These are phyloP conservation scores for Bruguiera gymnorhiza DNA, from an alignment of 345 rosid species.

Conservation along the genomic window DNA sequence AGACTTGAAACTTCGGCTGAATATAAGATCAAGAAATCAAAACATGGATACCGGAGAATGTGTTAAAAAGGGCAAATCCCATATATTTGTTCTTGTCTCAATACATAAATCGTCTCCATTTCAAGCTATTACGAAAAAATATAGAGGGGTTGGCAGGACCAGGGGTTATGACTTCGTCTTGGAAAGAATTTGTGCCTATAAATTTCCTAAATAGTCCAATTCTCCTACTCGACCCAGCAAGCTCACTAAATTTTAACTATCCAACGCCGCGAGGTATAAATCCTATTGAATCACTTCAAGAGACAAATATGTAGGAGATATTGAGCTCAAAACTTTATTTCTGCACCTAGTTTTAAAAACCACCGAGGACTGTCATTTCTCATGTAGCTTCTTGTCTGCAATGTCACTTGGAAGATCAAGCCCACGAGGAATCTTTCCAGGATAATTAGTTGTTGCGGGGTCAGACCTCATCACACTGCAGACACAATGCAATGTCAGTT, in stretches of 20 bases:
- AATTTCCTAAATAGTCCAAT: neutral
- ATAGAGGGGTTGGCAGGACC: neutral
- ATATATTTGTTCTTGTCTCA: neutral
- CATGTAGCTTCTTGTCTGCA: conserved; percentile 28
- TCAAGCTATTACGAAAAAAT: neutral
- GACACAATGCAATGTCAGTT: neutral
- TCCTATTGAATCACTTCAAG: neutral
- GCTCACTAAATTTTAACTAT: neutral
- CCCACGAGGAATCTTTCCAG: conserved; percentile 52
- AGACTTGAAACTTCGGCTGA: no score
- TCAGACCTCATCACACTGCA: conserved; percentile 48
- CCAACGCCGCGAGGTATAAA: neutral
- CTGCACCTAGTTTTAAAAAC: neutral
- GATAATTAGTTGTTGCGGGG: conserved; percentile 45
- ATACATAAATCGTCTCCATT: neutral
- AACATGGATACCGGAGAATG: no score
- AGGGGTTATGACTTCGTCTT: neutral
- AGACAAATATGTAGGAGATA: no score
- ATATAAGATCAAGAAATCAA: no score
- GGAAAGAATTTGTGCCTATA: neutral
- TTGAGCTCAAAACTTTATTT: neutral
- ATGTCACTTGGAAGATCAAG: conserved; percentile 57
- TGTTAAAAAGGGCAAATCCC: neutral
- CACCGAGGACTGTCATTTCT: conserved; percentile 4
- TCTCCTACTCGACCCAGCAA: neutral